Percentiles rank a stretch among this genome's conserved stretches.
phyloP scores from a whole-genome alignment of 768 basidiomycete genomes.

The Amanita phalloides region DNA sequence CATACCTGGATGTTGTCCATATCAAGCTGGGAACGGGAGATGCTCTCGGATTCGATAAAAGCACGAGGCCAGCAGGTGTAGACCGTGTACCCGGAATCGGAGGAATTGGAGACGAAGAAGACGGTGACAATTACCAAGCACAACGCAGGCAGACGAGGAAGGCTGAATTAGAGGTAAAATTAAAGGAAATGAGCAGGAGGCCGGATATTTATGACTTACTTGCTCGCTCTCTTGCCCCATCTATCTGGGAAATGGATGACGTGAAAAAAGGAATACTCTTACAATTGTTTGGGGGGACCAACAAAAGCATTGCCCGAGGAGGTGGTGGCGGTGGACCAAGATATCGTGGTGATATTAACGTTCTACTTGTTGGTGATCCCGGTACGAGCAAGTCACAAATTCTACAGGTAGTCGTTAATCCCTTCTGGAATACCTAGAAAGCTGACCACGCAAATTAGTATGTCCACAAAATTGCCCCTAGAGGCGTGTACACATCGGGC shows the following conservation, averaged over 20 bases:
- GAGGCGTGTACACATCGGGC: slow-evolving; percentile 95
- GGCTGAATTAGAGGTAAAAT: slow-evolving; percentile 72
- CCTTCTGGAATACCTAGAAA: neutral
- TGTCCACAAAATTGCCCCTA: slow-evolving; percentile 96
- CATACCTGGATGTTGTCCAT: slow-evolving; percentile 93
- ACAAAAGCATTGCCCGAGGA: slow-evolving; percentile 87
- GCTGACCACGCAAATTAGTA: slow-evolving; percentile 42
- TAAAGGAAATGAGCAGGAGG: slow-evolving; percentile 59
- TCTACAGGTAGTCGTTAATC: slow-evolving; percentile 48
- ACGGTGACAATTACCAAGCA: slow-evolving; percentile 45
- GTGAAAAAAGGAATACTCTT: slow-evolving; percentile 97
- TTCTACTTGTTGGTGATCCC: slow-evolving; percentile 93
- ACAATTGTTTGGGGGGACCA: slow-evolving; percentile 95
- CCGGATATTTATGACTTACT: slow-evolving; percentile 84
- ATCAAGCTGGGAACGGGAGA: slow-evolving; percentile 67
- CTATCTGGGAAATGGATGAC: slow-evolving; percentile 97
- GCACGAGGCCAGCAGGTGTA: slow-evolving; percentile 60
- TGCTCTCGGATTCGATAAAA: slow-evolving; percentile 67
- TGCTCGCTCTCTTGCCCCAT: slow-evolving; percentile 80
- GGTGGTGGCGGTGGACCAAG: slow-evolving; percentile 94
- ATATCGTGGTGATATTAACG: slow-evolving; percentile 97
- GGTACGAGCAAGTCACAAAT: slow-evolving; percentile 97
- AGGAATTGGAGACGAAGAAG: slow-evolving; percentile 58
- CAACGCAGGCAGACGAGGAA: slow-evolving; percentile 30
- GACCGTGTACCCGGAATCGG: slow-evolving; percentile 63